Evolutionary conservation across 2,329 filamentous ascomycete genomes (phyloP).

Genomic region (Mycogone perniciosa): DNA sequence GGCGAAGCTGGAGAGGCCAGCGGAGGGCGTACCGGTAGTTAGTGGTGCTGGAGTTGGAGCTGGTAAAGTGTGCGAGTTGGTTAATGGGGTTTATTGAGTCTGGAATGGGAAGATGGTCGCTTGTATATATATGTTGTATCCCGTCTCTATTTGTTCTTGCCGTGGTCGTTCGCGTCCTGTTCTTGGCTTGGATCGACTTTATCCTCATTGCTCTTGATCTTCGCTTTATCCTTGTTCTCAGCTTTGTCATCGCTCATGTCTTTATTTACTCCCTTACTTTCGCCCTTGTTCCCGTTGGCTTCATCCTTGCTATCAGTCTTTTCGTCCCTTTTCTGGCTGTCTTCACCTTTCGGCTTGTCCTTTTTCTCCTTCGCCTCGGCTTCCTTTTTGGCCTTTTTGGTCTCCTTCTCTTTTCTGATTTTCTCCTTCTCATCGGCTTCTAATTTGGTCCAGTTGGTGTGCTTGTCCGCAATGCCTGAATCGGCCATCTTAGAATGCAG

Average conservation of each 20-base stretch:
- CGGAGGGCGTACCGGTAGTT: neutral
- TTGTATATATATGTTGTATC: too few relatives aligned
- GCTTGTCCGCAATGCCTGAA: slow-evolving; percentile 28
- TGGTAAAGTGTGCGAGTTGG: too few relatives aligned
- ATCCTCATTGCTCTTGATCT: slow-evolving; percentile 16
- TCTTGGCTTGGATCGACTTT: slow-evolving; percentile 6
- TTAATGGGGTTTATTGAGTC: too few relatives aligned
- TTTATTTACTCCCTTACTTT: slow-evolving; percentile 11
- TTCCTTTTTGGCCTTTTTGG: slow-evolving; percentile 31
- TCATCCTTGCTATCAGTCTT: slow-evolving; percentile 22
- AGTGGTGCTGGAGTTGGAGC: too few relatives aligned
- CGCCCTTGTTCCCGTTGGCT: slow-evolving; percentile 16
- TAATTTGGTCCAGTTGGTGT: slow-evolving; percentile 40
- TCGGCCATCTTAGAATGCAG: slow-evolving; percentile 34
- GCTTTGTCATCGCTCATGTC: slow-evolving; percentile 9
- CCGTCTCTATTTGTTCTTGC: slow-evolving; percentile 2
- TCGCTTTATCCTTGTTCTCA: slow-evolving; percentile 15
- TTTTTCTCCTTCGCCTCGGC: slow-evolving; percentile 28
- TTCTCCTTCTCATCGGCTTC: slow-evolving; percentile 36
- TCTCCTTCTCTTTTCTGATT: slow-evolving; percentile 32
- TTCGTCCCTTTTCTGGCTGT: slow-evolving; percentile 20
- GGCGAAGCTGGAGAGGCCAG: neutral
- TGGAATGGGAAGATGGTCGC: too few relatives aligned
- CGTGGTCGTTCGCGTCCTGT: slow-evolving; percentile 12
- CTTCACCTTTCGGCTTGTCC: slow-evolving; percentile 20